phyloP scores from a whole-genome alignment of 805 yeast genomes.

The Millerozyma acaciae region DNA sequence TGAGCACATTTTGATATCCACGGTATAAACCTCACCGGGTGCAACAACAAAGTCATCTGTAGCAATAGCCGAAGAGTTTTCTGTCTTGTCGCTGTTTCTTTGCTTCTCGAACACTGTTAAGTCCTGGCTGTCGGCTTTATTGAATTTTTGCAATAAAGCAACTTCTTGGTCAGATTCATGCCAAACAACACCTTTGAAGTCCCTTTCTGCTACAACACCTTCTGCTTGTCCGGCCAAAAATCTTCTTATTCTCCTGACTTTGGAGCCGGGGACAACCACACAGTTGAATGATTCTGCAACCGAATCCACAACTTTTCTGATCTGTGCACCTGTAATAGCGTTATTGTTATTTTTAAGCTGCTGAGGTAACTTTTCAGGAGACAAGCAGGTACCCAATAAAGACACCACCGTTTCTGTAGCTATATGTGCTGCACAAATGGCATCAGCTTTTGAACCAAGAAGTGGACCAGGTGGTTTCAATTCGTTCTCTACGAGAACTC shows the following conservation, averaged over 20 bases:
- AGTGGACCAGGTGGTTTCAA: slow-evolving; percentile 70
- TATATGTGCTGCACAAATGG: slow-evolving; percentile 80
- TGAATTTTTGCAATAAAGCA: slow-evolving; percentile 43
- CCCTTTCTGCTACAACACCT: slow-evolving; percentile 86
- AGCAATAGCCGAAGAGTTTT: slow-evolving; percentile 57
- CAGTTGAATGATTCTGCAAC: slow-evolving; percentile 83
- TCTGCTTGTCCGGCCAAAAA: slow-evolving; percentile 95
- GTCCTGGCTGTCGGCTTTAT: slow-evolving; percentile 8
- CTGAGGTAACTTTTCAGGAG: slow-evolving; percentile 73
- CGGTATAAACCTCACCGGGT: slow-evolving; percentile 81
- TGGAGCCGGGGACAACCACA: slow-evolving; percentile 86
- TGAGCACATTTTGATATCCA: slow-evolving; percentile 82
- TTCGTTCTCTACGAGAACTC: slow-evolving; percentile 29
- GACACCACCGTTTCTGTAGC: slow-evolving; percentile 85
- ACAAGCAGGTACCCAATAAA: slow-evolving; percentile 65
- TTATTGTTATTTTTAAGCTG: slow-evolving; percentile 38
- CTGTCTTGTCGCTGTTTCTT: slow-evolving; percentile 6
- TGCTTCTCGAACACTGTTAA: slow-evolving; percentile 1
- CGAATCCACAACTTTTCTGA: slow-evolving; percentile 77
- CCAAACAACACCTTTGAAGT: slow-evolving; percentile 90
- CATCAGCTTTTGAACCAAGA: slow-evolving; percentile 83
- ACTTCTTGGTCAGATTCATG: slow-evolving; percentile 77
- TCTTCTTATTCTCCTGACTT: slow-evolving; percentile 86
- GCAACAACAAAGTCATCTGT: slow-evolving; percentile 65
- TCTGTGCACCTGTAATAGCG: slow-evolving; percentile 60